Evolutionary conservation across 1,284 basidiomycete species (phyloP), one percentile per base, ranked within the genome.

Genomic region (Laetiporus sulphureus): DNA sequence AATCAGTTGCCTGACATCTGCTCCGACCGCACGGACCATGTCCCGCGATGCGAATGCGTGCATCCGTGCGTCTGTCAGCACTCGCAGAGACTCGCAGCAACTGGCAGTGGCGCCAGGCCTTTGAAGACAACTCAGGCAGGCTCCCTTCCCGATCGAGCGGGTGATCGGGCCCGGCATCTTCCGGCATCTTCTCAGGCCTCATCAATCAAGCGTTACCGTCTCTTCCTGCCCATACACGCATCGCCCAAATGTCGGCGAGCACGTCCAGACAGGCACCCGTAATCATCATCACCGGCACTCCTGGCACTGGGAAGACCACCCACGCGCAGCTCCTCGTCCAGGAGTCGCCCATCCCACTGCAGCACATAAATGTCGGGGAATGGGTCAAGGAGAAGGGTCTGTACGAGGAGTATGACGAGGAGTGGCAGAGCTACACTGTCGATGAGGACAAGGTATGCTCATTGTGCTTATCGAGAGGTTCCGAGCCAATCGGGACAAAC

Each of bases 351-450:
- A 56, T 84, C 2, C 80, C 81, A 0, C 64, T 94, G 42, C 70
- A 68, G 53, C 87, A 96, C 61, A 76, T 99, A 60, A 95, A 98
- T 57, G 78, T 99, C 31, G 87, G 92, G 25, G 84, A 95, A 37
- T 71, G 86, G 51, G 88, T 97, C 46, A 97, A 96, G 65, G 79
- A 87, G 53, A 78, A 84, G 44, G 76, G 72, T 0, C 75, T 96
- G 18, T 87, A 94, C 59, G 81, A 89, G 51, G 81, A 85, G 0
- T 98, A 79, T 60, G 89, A 98, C 59, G 79, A 92, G 25, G 91
- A 96, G 61, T 98, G 95, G 95, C 83, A 95, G 60, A 84, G 80
- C 42, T 96, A 91, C 63, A 87, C 83, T 3, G 89, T 97, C 3
- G 92, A 99, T 60, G 96, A 99, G 62, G 96, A 99, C 67, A 85